Conservation (phyloP, 2,329 filamentous ascomycete genomes). For the Intubia oerlemansii region DNA sequence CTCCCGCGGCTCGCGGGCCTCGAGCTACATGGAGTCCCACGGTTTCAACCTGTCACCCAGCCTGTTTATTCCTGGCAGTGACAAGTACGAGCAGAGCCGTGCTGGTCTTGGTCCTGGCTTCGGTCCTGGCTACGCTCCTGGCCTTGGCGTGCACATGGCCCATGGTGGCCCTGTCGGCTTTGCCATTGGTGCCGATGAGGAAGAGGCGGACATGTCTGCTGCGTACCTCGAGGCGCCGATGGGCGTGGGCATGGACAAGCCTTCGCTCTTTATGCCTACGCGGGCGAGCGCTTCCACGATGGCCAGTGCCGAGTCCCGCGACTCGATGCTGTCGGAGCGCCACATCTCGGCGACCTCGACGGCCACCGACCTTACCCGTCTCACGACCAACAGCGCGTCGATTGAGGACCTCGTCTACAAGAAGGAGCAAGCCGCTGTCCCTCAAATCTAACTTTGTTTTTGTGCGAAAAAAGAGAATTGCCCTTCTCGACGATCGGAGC, state of each 20-base stretch:
- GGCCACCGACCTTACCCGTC: conserved; percentile 29
- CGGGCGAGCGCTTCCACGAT: conserved; percentile 35
- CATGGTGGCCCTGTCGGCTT: conserved; percentile 4
- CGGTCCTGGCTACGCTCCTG: too few relatives aligned
- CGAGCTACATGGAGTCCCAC: conserved; percentile 36
- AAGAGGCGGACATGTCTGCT: conserved; percentile 10
- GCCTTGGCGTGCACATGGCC: conserved; percentile 5
- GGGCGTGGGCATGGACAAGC: conserved; percentile 13
- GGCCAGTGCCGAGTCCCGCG: conserved; percentile 23
- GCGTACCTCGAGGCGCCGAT: conserved; percentile 1
- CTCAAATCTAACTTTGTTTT: too few relatives aligned
- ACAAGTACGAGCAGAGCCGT: conserved; percentile 20
- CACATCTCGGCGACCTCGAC: conserved; percentile 32
- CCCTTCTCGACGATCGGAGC: too few relatives aligned
- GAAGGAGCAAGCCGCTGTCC: conserved; percentile 3
- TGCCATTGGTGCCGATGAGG: conserved; percentile 10
- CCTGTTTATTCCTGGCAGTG: conserved; percentile 33
- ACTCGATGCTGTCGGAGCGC: conserved; percentile 25
- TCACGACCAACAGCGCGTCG: conserved; percentile 30
- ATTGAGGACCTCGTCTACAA: conserved; percentile 12
- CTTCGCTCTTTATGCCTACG: conserved; percentile 14
- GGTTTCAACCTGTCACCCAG: conserved; percentile 38
- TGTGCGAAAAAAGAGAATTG: too few relatives aligned
- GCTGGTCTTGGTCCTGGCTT: too few relatives aligned
- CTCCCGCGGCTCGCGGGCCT: conserved; percentile 21